A percentile compares a stretch with the other conserved stretches of the same genome.
Evolutionary conservation across 768 basidiomycete genomes (phyloP).

Genomic region (Tremella yokohamensis): DNA sequence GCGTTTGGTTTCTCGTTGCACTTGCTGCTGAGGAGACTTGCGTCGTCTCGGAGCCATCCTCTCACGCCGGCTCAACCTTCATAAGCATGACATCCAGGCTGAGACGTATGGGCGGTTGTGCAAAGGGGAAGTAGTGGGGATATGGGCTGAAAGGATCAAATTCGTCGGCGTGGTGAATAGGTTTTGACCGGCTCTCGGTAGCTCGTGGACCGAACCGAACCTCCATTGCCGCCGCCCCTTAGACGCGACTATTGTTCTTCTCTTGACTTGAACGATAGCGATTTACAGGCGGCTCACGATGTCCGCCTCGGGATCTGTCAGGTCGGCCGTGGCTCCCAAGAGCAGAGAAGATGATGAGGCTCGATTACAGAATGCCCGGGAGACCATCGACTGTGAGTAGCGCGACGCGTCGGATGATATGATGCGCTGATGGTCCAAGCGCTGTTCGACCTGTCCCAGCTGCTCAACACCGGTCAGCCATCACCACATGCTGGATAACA

Average conservation of each 20-base stretch:
- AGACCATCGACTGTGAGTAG: conserved; percentile 45
- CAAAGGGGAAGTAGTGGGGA: too few species aligned
- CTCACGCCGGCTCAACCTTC: too few species aligned
- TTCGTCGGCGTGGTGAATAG: too few species aligned
- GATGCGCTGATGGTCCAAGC: conserved; percentile 54
- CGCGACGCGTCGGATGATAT: background rate
- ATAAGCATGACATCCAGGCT: too few species aligned
- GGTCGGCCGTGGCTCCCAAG: conserved; percentile 25
- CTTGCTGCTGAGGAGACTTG: too few species aligned
- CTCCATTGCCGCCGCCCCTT: too few species aligned
- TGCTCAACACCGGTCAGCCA: conserved; percentile 65
- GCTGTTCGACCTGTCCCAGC: conserved; percentile 79
- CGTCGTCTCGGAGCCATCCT: too few species aligned
- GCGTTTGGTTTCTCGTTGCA: too few species aligned
- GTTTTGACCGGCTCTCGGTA: too few species aligned
- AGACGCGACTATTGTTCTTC: background rate
- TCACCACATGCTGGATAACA: background rate
- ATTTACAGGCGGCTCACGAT: background rate
- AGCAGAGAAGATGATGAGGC: conserved; percentile 24
- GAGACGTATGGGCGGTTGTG: too few species aligned
- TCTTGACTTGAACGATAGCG: conserved; percentile 1
- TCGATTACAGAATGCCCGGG: conserved; percentile 39
- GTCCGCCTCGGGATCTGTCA: conserved; percentile 1
- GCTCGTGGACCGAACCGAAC: too few species aligned
- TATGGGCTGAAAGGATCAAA: too few species aligned